phyloP scores from a whole-genome alignment of 768 basidiomycete species.

The Arthromyces matolae region DNA sequence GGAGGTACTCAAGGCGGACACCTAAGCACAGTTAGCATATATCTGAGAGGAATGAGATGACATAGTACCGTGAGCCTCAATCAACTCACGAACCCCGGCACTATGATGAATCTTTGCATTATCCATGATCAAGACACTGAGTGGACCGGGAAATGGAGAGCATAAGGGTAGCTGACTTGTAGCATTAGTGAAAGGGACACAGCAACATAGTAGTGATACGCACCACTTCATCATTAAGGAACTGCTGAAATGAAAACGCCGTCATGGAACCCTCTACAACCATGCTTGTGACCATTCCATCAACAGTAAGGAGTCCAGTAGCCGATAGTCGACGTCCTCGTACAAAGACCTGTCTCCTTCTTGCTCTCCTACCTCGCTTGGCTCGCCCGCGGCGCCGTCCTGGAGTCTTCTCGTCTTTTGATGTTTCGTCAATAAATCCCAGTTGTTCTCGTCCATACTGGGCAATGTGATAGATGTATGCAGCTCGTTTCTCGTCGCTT shows the following conservation, averaged over 20 bases:
- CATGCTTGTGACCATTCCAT: slow-evolving; percentile 26
- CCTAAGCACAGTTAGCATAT: slow-evolving; percentile 10
- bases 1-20: slow-evolving; percentile 27
- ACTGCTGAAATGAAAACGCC: slow-evolving; percentile 17
- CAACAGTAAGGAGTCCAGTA: slow-evolving; percentile 24
- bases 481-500: slow-evolving; percentile 20
- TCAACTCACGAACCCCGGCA: slow-evolving; percentile 21
- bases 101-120: slow-evolving; percentile 32
- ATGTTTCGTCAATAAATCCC: slow-evolving; percentile 32
- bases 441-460: slow-evolving; percentile 29
- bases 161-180: slow-evolving; percentile 17
- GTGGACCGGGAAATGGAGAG: slow-evolving; percentile 23
- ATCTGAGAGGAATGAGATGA: not conserved
- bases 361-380: slow-evolving; percentile 20
- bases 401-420: slow-evolving; percentile 28
- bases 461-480: slow-evolving; percentile 24
- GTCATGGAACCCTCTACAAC: slow-evolving; percentile 30
- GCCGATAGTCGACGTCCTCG: slow-evolving; percentile 20
- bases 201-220: slow-evolving; percentile 1
- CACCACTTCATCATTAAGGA: slow-evolving; percentile 24
- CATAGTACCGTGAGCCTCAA: slow-evolving; percentile 7
- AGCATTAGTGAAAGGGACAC: not conserved
- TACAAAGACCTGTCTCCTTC: slow-evolving; percentile 26
- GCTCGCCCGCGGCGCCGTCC: slow-evolving; percentile 18
- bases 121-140: slow-evolving; percentile 32